These are phyloP conservation scores for Fistulinella prunicolor DNA, from an alignment of 768 basidiomycete genomes.

Conservation along the genomic window DNA sequence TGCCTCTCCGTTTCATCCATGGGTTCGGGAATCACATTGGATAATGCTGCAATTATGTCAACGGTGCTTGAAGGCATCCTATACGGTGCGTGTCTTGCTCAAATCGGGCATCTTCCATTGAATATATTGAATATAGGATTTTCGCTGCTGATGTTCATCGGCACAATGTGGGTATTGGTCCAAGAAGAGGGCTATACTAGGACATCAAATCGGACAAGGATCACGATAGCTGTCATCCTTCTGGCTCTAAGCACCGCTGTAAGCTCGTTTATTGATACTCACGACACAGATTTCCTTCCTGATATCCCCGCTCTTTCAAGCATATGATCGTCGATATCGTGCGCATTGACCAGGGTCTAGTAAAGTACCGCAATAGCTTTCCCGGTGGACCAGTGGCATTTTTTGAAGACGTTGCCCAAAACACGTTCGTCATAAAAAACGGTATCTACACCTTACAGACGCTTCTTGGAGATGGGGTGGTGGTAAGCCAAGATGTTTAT, in stretches of 20 bases:
- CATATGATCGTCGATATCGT: neutral
- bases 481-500: neutral
- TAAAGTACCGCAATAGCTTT: neutral
- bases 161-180: neutral
- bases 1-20: neutral
- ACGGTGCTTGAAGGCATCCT: neutral
- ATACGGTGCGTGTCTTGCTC: neutral
- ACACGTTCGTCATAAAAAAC: neutral
- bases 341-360: neutral
- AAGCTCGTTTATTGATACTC: neutral
- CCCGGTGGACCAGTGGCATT: neutral
- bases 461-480: neutral
- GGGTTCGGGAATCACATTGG: constrained; percentile 1
- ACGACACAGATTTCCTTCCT: neutral
- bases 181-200: neutral
- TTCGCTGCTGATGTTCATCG: neutral
- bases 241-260: neutral
- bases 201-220: neutral
- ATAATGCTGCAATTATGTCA: neutral
- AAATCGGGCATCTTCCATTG: neutral
- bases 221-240: neutral
- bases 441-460: neutral
- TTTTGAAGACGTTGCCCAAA: neutral
- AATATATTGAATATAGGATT: neutral
- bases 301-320: neutral